Percentiles rank a stretch among this genome's conserved stretches.
Evolutionary conservation across 352 stramenopile genomes (phyloP).

Genomic region (Phytophthora lateralis): DNA sequence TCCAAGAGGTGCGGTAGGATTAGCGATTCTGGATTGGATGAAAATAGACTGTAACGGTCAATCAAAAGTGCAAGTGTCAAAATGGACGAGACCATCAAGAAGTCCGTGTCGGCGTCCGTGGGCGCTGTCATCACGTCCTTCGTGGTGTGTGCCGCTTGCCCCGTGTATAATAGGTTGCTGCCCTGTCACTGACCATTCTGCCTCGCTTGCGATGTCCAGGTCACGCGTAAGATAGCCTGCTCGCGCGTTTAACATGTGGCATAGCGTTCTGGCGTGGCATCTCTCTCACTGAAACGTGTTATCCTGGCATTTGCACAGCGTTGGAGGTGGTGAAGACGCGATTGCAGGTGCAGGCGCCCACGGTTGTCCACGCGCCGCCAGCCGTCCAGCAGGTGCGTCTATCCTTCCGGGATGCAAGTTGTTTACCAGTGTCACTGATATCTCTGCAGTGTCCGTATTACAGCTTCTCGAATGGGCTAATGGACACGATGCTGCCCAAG

Average conservation of each 20-base stretch:
- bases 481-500: conserved; percentile 83
- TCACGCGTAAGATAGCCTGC: conserved; percentile 59
- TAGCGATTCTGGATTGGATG: conserved; percentile 13
- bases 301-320: conserved; percentile 36
- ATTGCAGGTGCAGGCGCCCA: conserved; percentile 73
- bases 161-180: not conserved
- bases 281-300: not conserved
- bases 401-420: not conserved
- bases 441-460: conserved; percentile 67
- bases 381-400: conserved; percentile 53
- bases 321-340: conserved; percentile 89
- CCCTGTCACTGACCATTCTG: not conserved
- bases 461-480: conserved; percentile 81
- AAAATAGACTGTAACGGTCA: conserved; percentile 18
- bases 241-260: conserved; percentile 1
- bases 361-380: conserved; percentile 52
- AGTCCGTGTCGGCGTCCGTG: conserved; percentile 62
- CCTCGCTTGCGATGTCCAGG: conserved; percentile 32
- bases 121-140: conserved; percentile 74
- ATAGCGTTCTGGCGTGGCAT: not conserved
- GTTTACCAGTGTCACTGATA: conserved; percentile 8
- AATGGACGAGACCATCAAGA: conserved; percentile 78
- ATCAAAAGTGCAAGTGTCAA: conserved; percentile 3
- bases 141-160: conserved; percentile 44
- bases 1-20: not conserved